Percentiles rank a stretch among this genome's conserved stretches.
Evolutionary conservation across 1,284 basidiomycete genomes (phyloP).

Genomic region (Malassezia vespertilionis): DNA sequence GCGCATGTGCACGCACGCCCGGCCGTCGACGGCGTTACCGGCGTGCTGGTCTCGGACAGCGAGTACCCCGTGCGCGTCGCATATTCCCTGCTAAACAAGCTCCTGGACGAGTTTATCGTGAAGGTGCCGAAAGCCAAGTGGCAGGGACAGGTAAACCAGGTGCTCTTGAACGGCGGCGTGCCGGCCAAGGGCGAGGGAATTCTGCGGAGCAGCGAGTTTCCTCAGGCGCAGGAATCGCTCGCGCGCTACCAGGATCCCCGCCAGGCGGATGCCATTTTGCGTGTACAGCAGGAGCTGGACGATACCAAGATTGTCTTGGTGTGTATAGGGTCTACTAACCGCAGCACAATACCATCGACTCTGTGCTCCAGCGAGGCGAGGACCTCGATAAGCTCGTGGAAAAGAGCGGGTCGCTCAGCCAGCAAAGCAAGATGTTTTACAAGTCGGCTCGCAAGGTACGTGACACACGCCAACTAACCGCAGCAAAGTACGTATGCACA

Average conservation of each 20-base stretch:
- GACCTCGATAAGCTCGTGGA: constrained; percentile 95
- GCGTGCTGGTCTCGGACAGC: constrained; percentile 82
- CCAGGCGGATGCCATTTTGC: constrained; percentile 97
- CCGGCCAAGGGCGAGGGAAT: constrained; percentile 40
- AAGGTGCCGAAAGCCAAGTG: constrained; percentile 61
- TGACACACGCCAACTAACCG: constrained; percentile 2
- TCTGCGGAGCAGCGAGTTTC: constrained; percentile 39
- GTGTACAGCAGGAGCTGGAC: constrained; percentile 93
- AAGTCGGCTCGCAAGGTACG: constrained; percentile 82
- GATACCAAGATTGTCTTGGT: constrained; percentile 86
- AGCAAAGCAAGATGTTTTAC: constrained; percentile 80
- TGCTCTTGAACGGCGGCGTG: constrained; percentile 30
- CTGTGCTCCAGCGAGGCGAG: constrained; percentile 88
- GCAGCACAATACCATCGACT: constrained; percentile 93
- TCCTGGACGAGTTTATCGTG: constrained; percentile 81
- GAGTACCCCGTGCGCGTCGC: constrained; percentile 95
- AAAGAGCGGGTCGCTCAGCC: constrained; percentile 76
- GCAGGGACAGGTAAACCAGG: constrained; percentile 48
- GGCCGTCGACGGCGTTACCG: constrained; percentile 51
- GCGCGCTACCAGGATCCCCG: constrained; percentile 93
- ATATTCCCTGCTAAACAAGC: constrained; percentile 85
- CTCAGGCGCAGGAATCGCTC: constrained; percentile 65
- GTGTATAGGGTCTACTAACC: constrained; percentile 3
- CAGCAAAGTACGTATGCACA: constrained; percentile 13
- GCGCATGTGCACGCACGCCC: constrained; percentile 68